phyloP scores from a whole-genome alignment of 2,329 filamentous ascomycete genomes.

The Lachnellula subtilissima region DNA sequence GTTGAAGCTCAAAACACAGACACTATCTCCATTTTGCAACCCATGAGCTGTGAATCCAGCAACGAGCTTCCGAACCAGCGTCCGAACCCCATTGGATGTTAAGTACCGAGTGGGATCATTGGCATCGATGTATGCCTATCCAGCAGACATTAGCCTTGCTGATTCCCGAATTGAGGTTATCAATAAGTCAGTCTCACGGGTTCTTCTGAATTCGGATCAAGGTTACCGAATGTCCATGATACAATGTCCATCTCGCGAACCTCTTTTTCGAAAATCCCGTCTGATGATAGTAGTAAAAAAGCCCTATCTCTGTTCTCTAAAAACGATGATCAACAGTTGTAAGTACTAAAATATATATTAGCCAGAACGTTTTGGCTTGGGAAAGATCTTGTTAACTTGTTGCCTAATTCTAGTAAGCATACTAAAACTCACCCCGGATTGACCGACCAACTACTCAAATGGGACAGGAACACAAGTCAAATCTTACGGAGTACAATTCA shows the following conservation, averaged over 20 bases:
- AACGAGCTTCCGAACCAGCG: constrained; percentile 9
- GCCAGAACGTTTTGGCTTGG: too few species aligned
- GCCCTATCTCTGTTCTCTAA: too few species aligned
- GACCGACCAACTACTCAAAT: too few species aligned
- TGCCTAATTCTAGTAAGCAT: too few species aligned
- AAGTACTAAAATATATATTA: too few species aligned
- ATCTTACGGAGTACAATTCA: too few species aligned
- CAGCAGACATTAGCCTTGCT: neutral
- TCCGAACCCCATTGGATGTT: constrained; percentile 3
- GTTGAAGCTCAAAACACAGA: constrained; percentile 16
- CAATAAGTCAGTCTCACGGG: constrained; percentile 1
- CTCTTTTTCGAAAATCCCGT: too few species aligned
- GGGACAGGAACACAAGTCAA: too few species aligned
- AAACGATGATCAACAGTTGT: too few species aligned
- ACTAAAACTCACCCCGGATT: too few species aligned
- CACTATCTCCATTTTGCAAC: constrained; percentile 13
- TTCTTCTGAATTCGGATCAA: neutral
- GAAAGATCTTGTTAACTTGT: too few species aligned
- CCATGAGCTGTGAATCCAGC: constrained; percentile 11
- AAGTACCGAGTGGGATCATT: neutral
- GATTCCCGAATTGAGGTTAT: neutral
- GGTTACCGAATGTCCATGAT: constrained; percentile 4
- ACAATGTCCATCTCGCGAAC: neutral
- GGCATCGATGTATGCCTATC: constrained; percentile 3
- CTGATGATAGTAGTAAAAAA: too few species aligned